Conservation (phyloP, 371 early-diverging fungal genomes). For the Mucor sp. region DNA sequence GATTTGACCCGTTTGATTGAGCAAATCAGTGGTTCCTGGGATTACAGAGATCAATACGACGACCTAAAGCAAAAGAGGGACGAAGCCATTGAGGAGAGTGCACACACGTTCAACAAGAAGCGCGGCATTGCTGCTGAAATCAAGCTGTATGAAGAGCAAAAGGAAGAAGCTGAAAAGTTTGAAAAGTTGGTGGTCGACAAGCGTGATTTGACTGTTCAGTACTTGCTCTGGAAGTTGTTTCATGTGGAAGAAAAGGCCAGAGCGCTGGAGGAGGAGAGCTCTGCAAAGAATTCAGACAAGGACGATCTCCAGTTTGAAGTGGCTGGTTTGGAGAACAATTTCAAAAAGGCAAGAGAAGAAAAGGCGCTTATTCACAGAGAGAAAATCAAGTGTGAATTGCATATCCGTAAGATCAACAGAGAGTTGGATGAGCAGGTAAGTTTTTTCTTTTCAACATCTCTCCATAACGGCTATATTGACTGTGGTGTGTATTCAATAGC, state of each 20-base stretch:
- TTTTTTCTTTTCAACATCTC: too few species aligned
- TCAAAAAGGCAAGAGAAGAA: conserved; percentile 68
- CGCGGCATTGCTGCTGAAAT: conserved; percentile 87
- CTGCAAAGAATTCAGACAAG: conserved; percentile 31
- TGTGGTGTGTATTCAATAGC: conserved; percentile 30
- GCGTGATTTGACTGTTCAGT: conserved; percentile 61
- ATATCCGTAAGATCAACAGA: conserved; percentile 67
- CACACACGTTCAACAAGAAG: conserved; percentile 87
- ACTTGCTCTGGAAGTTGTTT: conserved; percentile 88
- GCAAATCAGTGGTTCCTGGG: conserved; percentile 93
- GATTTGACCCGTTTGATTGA: conserved; percentile 96
- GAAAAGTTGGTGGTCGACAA: conserved; percentile 65
- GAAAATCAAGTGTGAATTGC: conserved; percentile 68
- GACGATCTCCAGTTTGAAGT: conserved; percentile 37
- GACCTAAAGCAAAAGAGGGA: conserved; percentile 82
- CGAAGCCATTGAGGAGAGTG: conserved; percentile 84
- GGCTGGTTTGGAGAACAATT: conserved; percentile 48
- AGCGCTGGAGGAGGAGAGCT: conserved; percentile 52
- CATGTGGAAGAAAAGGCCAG: conserved; percentile 73
- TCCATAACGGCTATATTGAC: too few species aligned
- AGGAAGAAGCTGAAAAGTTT: conserved; percentile 87
- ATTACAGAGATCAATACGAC: conserved; percentile 89
- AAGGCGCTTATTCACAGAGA: conserved; percentile 80
- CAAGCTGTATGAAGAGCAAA: conserved; percentile 90
- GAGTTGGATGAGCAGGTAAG: conserved; percentile 63